Evolutionary conservation across 257 asterid genomes (phyloP).

Genomic region (Rehmannia glutinosa): DNA sequence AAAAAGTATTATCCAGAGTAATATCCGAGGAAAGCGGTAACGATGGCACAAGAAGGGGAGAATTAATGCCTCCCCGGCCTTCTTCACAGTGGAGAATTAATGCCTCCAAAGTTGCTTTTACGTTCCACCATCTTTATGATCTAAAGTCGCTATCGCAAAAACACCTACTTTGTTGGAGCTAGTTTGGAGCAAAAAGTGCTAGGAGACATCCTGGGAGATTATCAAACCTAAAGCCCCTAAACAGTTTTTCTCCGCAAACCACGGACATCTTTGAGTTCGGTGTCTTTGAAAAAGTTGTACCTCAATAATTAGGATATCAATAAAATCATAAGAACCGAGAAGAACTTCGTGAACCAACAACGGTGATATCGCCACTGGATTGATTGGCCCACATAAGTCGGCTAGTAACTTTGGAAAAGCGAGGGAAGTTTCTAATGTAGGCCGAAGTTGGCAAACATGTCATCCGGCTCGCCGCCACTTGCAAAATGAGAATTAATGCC

Average conservation of each 20-base stretch:
- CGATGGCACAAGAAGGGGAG: no score
- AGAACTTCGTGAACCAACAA: constrained; percentile 51
- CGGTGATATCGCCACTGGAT: constrained; percentile 64
- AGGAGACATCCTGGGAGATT: constrained; percentile 37
- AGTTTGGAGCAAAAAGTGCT: constrained; percentile 43
- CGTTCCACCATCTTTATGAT: constrained; percentile 82
- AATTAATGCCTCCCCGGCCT: no score
- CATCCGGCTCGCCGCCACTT: constrained; percentile 37
- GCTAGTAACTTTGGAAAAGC: constrained; percentile 36
- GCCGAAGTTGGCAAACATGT: constrained; percentile 58
- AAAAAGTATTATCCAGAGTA: no score
- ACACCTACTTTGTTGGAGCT: constrained; percentile 63
- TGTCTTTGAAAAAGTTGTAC: no score
- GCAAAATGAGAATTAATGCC: constrained; percentile 51
- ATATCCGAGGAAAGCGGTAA: no score
- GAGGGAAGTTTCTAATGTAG: constrained; percentile 41
- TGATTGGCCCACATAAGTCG: constrained; percentile 52
- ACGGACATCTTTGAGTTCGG: constrained; percentile 43
- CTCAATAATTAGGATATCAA: no score
- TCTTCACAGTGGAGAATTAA: no score
- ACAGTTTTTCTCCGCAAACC: constrained; percentile 44
- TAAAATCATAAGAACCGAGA: constrained; percentile 43
- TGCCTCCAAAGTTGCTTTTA: constrained; percentile 75
- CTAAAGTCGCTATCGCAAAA: constrained; percentile 50
- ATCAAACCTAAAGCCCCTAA: constrained; percentile 41